These are phyloP conservation scores for Daldinia bambusicola DNA, from an alignment of 495 filamentous ascomycete genomes.

Conservation along the genomic window DNA sequence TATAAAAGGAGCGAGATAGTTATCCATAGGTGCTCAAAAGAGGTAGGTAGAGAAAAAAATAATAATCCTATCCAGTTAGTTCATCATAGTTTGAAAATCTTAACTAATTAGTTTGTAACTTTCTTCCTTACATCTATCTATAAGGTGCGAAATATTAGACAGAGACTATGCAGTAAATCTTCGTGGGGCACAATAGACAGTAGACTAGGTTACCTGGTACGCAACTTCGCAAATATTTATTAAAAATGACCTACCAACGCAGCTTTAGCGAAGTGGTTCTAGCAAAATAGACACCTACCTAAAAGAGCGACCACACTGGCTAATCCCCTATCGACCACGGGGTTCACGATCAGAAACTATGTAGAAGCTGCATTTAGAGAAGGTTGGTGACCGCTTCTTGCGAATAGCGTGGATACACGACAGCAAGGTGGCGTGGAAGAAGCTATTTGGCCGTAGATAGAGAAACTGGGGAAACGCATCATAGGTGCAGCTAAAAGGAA, in stretches of 20 bases:
- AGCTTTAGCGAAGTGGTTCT: conserved; percentile 19
- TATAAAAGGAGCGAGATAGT: too few relatives aligned
- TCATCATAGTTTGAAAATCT: background rate
- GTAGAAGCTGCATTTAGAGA: conserved; percentile 28
- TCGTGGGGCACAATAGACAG: conserved; percentile 1
- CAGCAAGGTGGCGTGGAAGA: conserved; percentile 39
- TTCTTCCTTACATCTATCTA: background rate
- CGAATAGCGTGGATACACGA: conserved; percentile 45
- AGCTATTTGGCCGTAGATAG: conserved; percentile 41
- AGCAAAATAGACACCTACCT: conserved; percentile 18
- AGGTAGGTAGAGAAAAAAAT: too few relatives aligned
- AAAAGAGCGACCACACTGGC: conserved; percentile 12
- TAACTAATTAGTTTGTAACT: background rate
- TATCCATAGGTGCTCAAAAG: too few relatives aligned
- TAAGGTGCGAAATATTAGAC: background rate
- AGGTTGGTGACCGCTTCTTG: conserved; percentile 45
- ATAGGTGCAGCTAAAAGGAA: conserved; percentile 33
- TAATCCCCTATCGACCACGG: too few relatives aligned
- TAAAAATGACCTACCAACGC: background rate
- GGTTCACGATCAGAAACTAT: conserved; percentile 10
- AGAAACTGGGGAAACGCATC: conserved; percentile 31
- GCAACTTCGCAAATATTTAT: background rate
- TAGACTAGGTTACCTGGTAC: too few relatives aligned
- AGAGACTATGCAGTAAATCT: background rate
- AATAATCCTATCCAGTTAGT: too few relatives aligned